Evolutionary conservation across 2,329 filamentous ascomycete species (phyloP).

Genomic region (Botrytis fragariae): DNA sequence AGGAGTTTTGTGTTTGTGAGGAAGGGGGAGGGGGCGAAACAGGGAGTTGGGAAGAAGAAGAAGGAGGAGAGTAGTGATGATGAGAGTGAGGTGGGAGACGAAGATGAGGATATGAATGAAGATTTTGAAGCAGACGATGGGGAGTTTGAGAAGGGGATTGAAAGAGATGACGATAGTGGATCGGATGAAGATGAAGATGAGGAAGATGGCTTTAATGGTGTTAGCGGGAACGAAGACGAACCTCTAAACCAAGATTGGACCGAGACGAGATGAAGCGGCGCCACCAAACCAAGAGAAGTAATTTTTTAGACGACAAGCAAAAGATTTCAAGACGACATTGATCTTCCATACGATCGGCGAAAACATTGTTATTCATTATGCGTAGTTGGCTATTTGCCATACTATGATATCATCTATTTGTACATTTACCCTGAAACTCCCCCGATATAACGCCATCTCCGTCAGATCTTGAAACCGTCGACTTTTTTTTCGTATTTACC

Average conservation of each 20-base stretch:
- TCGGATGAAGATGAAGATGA: conserved; percentile 11
- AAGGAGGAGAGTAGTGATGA: conserved; percentile 28
- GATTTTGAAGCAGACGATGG: conserved; percentile 35
- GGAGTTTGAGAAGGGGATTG: conserved; percentile 36
- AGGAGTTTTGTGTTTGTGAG: conserved; percentile 62
- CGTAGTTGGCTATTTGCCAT: neutral
- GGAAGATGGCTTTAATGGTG: neutral
- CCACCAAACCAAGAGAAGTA: neutral
- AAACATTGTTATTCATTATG: neutral
- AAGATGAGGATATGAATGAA: conserved; percentile 35
- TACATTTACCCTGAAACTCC: conserved; percentile 17
- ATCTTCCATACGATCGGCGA: neutral
- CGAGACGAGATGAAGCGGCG: conserved; percentile 8
- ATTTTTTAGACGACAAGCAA: too few species aligned
- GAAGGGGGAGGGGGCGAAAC: conserved; percentile 49
- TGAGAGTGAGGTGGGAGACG: conserved; percentile 26
- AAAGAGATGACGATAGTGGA: conserved; percentile 19
- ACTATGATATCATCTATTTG: conserved; percentile 15
- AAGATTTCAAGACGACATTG: neutral
- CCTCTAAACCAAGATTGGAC: neutral
- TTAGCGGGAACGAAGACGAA: neutral
- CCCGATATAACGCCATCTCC: conserved; percentile 22
- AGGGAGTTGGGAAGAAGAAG: conserved; percentile 37
- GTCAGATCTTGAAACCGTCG: neutral
- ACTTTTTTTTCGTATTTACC: neutral